These are phyloP conservation scores for Sequoia sempervirens DNA, from an alignment of 75 land plant genomes.

Conservation along the genomic window DNA sequence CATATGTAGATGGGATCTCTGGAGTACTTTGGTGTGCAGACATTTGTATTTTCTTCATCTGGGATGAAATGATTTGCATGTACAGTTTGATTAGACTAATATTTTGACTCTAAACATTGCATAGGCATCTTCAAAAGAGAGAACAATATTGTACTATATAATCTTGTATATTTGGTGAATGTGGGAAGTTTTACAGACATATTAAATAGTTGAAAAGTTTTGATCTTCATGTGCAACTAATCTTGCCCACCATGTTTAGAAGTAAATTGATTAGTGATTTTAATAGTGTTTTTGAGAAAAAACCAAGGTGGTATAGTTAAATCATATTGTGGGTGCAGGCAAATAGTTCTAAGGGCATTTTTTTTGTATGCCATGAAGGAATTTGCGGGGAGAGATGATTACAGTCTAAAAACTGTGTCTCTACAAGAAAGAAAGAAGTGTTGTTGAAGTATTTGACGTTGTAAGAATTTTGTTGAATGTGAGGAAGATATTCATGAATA, in stretches of 20 bases:
- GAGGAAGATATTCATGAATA: not conserved
- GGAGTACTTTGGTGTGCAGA: not conserved
- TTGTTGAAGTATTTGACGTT: not conserved
- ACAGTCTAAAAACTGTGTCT: not conserved
- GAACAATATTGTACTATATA: no score
- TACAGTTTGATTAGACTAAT: no score
- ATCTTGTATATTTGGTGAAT: not conserved
- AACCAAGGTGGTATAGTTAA: not conserved
- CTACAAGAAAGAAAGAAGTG: not conserved
- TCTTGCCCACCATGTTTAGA: not conserved
- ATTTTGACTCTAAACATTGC: no score
- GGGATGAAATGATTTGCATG: not conserved
- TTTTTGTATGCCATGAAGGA: no score
- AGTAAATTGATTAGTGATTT: not conserved
- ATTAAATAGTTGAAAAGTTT: not conserved
- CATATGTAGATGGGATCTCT: not conserved
- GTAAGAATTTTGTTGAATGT: not conserved
- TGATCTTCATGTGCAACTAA: not conserved
- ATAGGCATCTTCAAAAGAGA: not conserved
- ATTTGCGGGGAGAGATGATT: not conserved
- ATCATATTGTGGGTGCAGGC: not conserved
- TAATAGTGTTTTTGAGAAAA: not conserved
- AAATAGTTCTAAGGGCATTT: not conserved
- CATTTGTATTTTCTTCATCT: no score
- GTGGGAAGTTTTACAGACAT: not conserved